Percentiles rank a stretch among this genome's conserved stretches.
Evolutionary conservation across 805 yeast species (phyloP).

Genomic region (Wickerhamiella slavikovae): DNA sequence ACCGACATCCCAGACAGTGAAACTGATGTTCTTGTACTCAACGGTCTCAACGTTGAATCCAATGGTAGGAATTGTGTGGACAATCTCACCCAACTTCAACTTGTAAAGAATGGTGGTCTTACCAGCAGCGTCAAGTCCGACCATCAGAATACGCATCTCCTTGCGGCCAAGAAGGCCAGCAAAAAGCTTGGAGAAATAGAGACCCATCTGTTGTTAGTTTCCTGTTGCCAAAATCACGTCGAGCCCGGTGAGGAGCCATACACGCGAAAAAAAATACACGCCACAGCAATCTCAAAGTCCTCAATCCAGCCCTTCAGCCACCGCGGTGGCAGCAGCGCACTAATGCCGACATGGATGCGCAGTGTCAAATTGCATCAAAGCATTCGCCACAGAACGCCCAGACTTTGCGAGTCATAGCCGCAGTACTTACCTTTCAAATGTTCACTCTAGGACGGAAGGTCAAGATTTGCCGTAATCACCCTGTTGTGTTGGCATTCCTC

Average conservation of each 20-base stretch:
- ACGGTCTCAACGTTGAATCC: slow-evolving; percentile 96
- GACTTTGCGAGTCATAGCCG: too few relatives aligned
- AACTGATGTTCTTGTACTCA: slow-evolving; percentile 89
- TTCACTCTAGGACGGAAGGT: too few relatives aligned
- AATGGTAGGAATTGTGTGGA: slow-evolving; percentile 89
- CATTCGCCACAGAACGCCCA: too few relatives aligned
- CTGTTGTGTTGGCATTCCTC: too few relatives aligned
- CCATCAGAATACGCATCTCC: slow-evolving; percentile 97
- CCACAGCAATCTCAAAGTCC: too few relatives aligned
- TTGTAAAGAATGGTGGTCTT: slow-evolving; percentile 90
- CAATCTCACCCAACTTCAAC: slow-evolving; percentile 88
- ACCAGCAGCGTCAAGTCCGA: slow-evolving; percentile 97
- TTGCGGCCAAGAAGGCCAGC: slow-evolving; percentile 91
- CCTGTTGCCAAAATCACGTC: neutral
- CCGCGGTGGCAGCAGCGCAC: too few relatives aligned
- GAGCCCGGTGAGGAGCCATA: neutral
- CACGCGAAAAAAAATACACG: neutral
- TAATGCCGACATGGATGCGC: too few relatives aligned
- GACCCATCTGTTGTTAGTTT: slow-evolving; percentile 44
- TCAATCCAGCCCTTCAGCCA: too few relatives aligned
- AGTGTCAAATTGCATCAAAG: too few relatives aligned
- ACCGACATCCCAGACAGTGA: slow-evolving; percentile 99
- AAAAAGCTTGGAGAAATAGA: slow-evolving; percentile 82
- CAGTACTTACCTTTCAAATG: too few relatives aligned
- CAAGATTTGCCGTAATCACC: too few relatives aligned